Evolutionary conservation across 352 stramenopile species (phyloP), one percentile per base, ranked within the genome.

Genomic region (Phytophthora melonis): DNA sequence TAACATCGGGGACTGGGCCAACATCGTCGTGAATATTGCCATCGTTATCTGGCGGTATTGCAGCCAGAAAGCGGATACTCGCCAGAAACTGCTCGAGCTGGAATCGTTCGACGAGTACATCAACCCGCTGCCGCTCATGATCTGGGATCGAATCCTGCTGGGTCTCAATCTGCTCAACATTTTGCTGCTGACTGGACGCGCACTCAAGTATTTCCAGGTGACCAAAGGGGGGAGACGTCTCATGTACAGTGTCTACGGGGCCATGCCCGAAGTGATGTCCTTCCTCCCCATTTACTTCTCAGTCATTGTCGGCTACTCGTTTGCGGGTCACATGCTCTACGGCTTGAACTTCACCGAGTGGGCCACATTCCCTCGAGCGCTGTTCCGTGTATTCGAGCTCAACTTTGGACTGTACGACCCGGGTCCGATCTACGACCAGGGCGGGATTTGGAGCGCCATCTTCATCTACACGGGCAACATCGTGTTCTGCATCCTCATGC

Each of bases 401-500:
- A 92, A 92, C 63, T 90, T 92, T 43, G 85, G 85, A 1, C 61
- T 92, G 21, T 92, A 92, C 52, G 85, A 92, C 55, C 85, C 85
- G 0, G 85, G 83, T 21, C 75, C 85, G 10, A 92, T 92, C 55
- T 92, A 92, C 65, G 85, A 91, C 45, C 80, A 84, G 10, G 75
- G 83, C 9, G 85, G 85, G 0, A 82, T 89, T 60, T 79, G 90
- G 53, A 91, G 85, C 39, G 83, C 80, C 19, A 84, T 90, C 58
- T 92, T 87, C 72, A 90, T 92, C 60, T 92, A 92, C 75, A 86
- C 85, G 9, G 80, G 81, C 2, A 92, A 85, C 54, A 69, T 86
- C 39, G 82, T 92, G 5, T 92, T 92, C 58, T 91, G 83, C 62
- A 92, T 92, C 63, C 82, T 92, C 62, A 90, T 92, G 85, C 80